Conservation (phyloP, 108 stramenopile genomes). For the Cyclotella choctawhatcheeana region DNA sequence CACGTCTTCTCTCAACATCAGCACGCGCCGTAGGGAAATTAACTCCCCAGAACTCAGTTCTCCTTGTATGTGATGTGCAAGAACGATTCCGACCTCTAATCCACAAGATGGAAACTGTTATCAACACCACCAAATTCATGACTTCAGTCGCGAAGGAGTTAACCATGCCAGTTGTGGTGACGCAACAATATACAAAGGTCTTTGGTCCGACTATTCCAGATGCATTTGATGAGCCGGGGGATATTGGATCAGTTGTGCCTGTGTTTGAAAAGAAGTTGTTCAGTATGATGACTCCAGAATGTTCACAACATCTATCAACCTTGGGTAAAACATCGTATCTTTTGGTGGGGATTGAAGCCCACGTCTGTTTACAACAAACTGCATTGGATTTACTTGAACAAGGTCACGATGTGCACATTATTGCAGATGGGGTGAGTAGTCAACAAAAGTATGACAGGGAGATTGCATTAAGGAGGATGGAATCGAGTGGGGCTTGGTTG, state of each 20-base stretch:
- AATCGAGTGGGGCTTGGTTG: conserved; percentile 75
- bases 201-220: conserved; percentile 86
- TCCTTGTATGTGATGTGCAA: conserved; percentile 95
- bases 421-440: conserved; percentile 87
- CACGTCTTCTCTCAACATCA: conserved; percentile 6
- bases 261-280: conserved; percentile 95
- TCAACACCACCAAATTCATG: conserved; percentile 87
- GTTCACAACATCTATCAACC: conserved; percentile 54
- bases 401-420: conserved; percentile 89
- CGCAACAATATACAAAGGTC: conserved; percentile 97
- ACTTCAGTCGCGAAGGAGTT: conserved; percentile 83
- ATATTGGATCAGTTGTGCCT: conserved; percentile 42
- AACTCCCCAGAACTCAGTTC: conserved; percentile 61
- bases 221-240: conserved; percentile 63
- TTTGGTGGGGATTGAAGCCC: conserved; percentile 97
- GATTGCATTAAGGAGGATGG: conserved; percentile 83
- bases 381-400: conserved; percentile 86
- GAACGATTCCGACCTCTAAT: conserved; percentile 94
- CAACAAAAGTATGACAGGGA: conserved; percentile 82
- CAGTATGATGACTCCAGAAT: conserved; percentile 90
- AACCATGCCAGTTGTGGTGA: conserved; percentile 86
- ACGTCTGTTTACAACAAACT: conserved; percentile 96
- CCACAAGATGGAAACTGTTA: conserved; percentile 77
- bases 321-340: conserved; percentile 62
- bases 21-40: conserved; percentile 82